These are phyloP conservation scores for Cryptosporidium tyzzeri DNA, from an alignment of 169 alveolate species.

Conservation along the genomic window DNA sequence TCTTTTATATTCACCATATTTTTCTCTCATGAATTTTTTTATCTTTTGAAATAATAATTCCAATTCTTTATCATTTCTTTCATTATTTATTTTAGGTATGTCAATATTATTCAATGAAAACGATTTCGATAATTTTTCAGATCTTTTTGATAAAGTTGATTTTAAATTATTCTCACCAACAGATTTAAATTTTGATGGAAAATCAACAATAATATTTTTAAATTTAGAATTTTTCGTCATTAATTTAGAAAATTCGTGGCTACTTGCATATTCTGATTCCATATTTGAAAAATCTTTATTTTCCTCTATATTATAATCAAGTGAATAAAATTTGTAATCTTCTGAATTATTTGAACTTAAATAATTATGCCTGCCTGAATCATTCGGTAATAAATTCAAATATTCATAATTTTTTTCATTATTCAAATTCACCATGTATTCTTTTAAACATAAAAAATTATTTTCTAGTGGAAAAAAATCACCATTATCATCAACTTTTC, in stretches of 20 bases:
- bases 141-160: constrained; percentile 2
- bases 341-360: constrained; percentile 60
- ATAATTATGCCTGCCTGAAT: constrained; percentile 4
- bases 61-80: constrained; percentile 17
- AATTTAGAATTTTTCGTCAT: constrained; percentile 14
- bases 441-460: constrained; percentile 21
- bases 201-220: constrained; percentile 26
- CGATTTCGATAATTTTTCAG: background rate
- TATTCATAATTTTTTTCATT: constrained; percentile 1
- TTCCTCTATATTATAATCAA: constrained; percentile 21
- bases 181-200: constrained; percentile 7
- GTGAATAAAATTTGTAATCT: constrained; percentile 37
- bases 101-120: background rate
- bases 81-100: constrained; percentile 1
- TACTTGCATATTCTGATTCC: background rate
- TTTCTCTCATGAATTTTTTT: constrained; percentile 30
- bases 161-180: background rate
- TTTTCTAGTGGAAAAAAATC: background rate
- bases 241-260: background rate
- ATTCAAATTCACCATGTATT: constrained; percentile 25
- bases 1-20: constrained; percentile 35
- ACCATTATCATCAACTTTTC: background rate
- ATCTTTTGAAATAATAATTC: constrained; percentile 22
- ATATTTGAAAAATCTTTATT: constrained; percentile 40
- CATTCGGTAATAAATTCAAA: background rate